Conservation (phyloP, 1,284 basidiomycete species). For the Trichosporon sp. region DNA sequence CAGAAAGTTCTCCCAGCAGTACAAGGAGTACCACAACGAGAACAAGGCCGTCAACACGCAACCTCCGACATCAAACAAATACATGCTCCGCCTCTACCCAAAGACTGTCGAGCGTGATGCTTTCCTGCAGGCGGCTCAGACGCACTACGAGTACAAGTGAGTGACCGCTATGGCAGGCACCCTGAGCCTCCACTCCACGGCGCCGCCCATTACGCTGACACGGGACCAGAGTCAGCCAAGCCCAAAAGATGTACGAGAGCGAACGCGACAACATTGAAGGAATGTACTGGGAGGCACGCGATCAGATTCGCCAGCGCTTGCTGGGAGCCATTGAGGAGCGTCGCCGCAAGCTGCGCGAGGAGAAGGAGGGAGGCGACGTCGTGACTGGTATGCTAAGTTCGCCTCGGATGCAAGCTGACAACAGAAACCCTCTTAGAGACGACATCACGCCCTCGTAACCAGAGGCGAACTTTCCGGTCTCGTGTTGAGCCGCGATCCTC, state of each 20-base stretch:
- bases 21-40: slow-evolving; percentile 47
- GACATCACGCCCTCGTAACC: slow-evolving; percentile 3
- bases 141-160: slow-evolving; percentile 52
- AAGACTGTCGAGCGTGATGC: slow-evolving; percentile 53
- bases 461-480: slow-evolving; percentile 22
- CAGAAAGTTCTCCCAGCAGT: slow-evolving; percentile 48
- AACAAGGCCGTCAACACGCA: slow-evolving; percentile 46
- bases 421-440: not conserved
- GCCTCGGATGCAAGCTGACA: not conserved
- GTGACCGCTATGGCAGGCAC: slow-evolving; percentile 13
- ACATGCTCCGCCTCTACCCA: slow-evolving; percentile 52
- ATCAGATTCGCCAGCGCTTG: slow-evolving; percentile 48
- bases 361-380: slow-evolving; percentile 54
- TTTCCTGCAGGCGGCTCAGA: slow-evolving; percentile 48
- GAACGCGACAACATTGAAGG: slow-evolving; percentile 53
- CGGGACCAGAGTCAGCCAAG: slow-evolving; percentile 31
- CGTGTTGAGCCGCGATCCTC: slow-evolving; percentile 19
- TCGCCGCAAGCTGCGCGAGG: slow-evolving; percentile 52
- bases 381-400: slow-evolving; percentile 47
- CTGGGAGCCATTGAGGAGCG: slow-evolving; percentile 53
- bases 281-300: slow-evolving; percentile 50
- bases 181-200: not conserved
- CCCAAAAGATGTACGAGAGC: slow-evolving; percentile 49
- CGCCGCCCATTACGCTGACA: not conserved
- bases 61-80: slow-evolving; percentile 50